Evolutionary conservation across 139 green algal genomes (phyloP).

Genomic region (Eudorina sp.): DNA sequence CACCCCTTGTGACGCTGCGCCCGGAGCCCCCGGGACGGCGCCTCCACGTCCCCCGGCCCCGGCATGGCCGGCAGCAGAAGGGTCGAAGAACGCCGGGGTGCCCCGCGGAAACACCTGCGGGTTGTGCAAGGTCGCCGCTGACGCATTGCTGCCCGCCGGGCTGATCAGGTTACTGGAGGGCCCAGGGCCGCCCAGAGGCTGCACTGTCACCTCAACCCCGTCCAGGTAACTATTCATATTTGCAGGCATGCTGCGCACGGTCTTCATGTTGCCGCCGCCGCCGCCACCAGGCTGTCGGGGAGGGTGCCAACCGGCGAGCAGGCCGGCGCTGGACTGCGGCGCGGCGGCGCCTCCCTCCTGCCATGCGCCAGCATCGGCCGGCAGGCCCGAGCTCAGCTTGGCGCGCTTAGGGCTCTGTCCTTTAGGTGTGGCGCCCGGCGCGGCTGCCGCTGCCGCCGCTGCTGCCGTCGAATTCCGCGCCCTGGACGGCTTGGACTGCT

Average conservation of each 20-base stretch:
- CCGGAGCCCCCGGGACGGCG: too few species aligned
- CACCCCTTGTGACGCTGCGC: background rate
- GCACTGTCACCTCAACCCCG: constrained; percentile 12
- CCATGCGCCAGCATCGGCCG: background rate
- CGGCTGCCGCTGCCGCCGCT: background rate
- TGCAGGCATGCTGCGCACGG: constrained; percentile 27
- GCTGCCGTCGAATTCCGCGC: background rate
- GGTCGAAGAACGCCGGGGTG: background rate
- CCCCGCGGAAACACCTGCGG: too few species aligned
- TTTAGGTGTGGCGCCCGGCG: background rate
- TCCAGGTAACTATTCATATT: constrained; percentile 49
- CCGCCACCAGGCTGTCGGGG: background rate
- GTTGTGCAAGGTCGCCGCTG: background rate
- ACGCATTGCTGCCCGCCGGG: background rate
- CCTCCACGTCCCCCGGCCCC: background rate
- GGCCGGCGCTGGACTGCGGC: background rate
- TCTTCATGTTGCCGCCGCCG: constrained; percentile 12
- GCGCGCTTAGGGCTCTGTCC: constrained; percentile 36
- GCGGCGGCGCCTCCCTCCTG: background rate
- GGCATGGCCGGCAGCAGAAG: background rate
- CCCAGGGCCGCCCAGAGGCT: background rate
- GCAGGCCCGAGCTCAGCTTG: background rate
- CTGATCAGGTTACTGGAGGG: background rate
- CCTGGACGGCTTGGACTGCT: background rate
- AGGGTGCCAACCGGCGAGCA: constrained; percentile 23